A percentile compares a stretch with the other conserved stretches of the same genome.
These are phyloP conservation scores for Xerocomellus dryophilus DNA, from an alignment of 768 basidiomycete species.

Conservation along the genomic window DNA sequence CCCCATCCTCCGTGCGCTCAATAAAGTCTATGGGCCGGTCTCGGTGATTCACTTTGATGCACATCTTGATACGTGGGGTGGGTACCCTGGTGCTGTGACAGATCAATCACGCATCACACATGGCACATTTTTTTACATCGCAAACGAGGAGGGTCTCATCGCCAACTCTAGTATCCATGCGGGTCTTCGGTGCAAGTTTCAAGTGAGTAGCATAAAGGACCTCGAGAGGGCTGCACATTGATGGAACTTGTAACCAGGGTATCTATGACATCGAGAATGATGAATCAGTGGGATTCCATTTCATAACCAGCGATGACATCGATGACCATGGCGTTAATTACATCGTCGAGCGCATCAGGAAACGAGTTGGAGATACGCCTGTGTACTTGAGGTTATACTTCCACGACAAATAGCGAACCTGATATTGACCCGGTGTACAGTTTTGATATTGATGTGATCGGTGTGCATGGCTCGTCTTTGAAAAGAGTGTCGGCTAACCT, in stretches of 20 bases:
- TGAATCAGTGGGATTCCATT: constrained; percentile 67
- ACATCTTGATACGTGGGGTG: constrained; percentile 63
- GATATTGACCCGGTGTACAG: constrained; percentile 31
- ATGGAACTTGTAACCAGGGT: constrained; percentile 12
- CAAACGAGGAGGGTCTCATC: constrained; percentile 75
- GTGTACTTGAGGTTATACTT: constrained; percentile 63
- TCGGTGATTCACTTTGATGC: constrained; percentile 85
- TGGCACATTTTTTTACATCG: constrained; percentile 83
- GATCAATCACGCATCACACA: constrained; percentile 73
- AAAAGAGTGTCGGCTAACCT: neutral
- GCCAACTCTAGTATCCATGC: constrained; percentile 75
- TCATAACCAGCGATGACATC: constrained; percentile 79
- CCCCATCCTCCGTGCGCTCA: constrained; percentile 76
- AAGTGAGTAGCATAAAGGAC: constrained; percentile 38
- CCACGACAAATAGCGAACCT: neutral
- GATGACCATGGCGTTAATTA: constrained; percentile 73
- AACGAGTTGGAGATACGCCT: constrained; percentile 68
- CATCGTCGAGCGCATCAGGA: constrained; percentile 68
- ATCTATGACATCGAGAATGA: constrained; percentile 54
- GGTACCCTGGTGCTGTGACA: constrained; percentile 39
- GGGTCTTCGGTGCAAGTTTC: constrained; percentile 77
- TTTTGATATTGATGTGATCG: constrained; percentile 81
- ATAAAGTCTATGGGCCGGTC: constrained; percentile 77
- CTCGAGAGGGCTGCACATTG: too few species aligned
- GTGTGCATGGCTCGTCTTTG: constrained; percentile 31